Base-by-base conservation (phyloP, 768 basidiomycete genomes). In the Hysterangium stoloniferum region DNA sequence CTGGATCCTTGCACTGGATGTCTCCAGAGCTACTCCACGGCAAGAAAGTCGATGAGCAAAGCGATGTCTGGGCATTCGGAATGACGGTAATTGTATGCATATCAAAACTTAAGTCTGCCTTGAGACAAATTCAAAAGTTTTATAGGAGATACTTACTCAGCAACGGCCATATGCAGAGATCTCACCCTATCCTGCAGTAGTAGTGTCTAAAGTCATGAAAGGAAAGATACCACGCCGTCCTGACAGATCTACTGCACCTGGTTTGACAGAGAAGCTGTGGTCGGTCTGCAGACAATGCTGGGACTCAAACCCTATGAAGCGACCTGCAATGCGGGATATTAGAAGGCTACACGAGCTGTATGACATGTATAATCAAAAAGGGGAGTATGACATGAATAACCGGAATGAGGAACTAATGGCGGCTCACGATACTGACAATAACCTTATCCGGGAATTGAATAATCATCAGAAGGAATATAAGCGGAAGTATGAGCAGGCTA, bases 401-500 rank as follows among this genome's bases (percentile, higher is more conserved):
- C 79, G 86, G 44, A 94, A 96, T 57, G 94, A 98, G 57, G 90
- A 95, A 61, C 71, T 96, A 28, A 83, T 90, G 78, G 73, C 75
- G 0, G 83, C 86, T n/a, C 82, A 86, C 57, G 96, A 98, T 57
- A 76, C 79, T 11, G 93, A 97, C 61, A 74, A 80, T 17, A 68
- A 68, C 7, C 71, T 82, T 35, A 89, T 93, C 53, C 82, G 78
- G 13, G 85, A 91, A 54, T 74, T 94, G 27, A 86, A 92, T 59
- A 71, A 66, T 35, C 90, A 92, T 61, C 71, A 86, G 25, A 87
- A 86, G 64, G 92, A 93, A 52, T 96, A 92, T 71, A 94, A 93
- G 64, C 81, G 84, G 61, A 93, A 93, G 68, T 98, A 95, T 61
- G 93, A 97, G 65, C 78, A 84, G 55, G 90, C 90, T 2, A 94